Conservation (phyloP, 2,329 filamentous ascomycete species). For the Tolypocladium sp. region DNA sequence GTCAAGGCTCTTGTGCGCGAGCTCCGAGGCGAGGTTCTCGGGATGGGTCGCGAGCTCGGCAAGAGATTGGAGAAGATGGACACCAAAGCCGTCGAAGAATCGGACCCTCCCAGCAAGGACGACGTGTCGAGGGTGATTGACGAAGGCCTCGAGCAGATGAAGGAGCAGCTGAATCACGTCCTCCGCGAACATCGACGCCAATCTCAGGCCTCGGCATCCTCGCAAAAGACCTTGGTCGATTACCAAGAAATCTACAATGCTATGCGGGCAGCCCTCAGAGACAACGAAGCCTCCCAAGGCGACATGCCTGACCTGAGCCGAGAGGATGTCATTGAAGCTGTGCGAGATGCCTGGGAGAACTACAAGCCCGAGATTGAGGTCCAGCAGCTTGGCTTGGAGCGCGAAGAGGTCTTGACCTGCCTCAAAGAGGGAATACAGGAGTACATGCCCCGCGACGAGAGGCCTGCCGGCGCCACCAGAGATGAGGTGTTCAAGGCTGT, state of each 20-base stretch:
- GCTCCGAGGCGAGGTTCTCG: constrained; percentile 82
- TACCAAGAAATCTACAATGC: constrained; percentile 81
- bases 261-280: constrained; percentile 65
- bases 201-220: constrained; percentile 53
- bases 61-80: constrained; percentile 70
- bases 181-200: constrained; percentile 67
- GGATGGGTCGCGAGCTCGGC: constrained; percentile 87
- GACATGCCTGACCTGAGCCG: constrained; percentile 46
- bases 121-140: constrained; percentile 72
- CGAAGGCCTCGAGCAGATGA: constrained; percentile 72
- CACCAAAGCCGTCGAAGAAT: constrained; percentile 32
- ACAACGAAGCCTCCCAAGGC: constrained; percentile 39
- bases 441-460: constrained; percentile 49
- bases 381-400: constrained; percentile 81
- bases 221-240: constrained; percentile 54
- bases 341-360: constrained; percentile 85
- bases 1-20: constrained; percentile 87
- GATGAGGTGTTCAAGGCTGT: constrained; percentile 83
- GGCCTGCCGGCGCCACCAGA: constrained; percentile 55
- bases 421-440: constrained; percentile 78
- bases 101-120: constrained; percentile 48
- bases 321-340: constrained; percentile 78
- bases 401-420: constrained; percentile 82
- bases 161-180: constrained; percentile 72
- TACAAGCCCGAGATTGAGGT: constrained; percentile 92